Base-by-base conservation (phyloP, 129 eudicot genomes). In the Gnaphalium uliginosum region DNA sequence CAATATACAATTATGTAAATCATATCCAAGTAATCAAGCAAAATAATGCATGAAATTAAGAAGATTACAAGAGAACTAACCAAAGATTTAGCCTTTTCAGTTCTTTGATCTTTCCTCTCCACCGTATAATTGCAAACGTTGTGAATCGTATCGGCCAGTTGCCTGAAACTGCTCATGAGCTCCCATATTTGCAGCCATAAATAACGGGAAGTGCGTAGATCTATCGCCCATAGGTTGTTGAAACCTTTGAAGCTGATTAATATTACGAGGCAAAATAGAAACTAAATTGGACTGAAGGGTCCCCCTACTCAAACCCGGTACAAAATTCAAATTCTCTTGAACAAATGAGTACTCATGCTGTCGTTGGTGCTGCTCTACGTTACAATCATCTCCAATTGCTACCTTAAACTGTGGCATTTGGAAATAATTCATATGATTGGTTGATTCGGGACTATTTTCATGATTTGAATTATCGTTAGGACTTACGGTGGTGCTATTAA, bases 211-310 rank as follows among this genome's bases (percentile, higher is more conserved):
- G 71, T 77, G 77, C 66, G 78, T 51, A 5, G 87, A 82, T 32
- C 92, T 85, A 81, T 86, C 93, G 35, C 76, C 83, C 77, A 78
- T 78, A 22, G 77, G 17, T 21, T 82, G 76, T 26, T 86, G 81
- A 81, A 86, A 87, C 86, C 92, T 83, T 72, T 89, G 96, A 64
- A 86, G 72, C 24, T 71, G 72, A 2, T 71, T 50, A 8, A 82
- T 86, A 72, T 69, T 54, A 71, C 71, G 82, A 50, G 72, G 78
- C 51, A 84, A 67, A 69, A 75, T 57, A 53, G 90, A 83, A 68
- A 92, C 33, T 39, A 90, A 88, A 88, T 93, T 93, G 98, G 98
- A 93, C 98, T 93, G 98, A 93, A 93, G 98, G 98, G 98, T 93
- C 98, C 98, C 98, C 98, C 98, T 88, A 78, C 81, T 89, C 85